These are phyloP conservation scores for Nemania sp. DNA, from an alignment of 2,329 filamentous ascomycete genomes.

Conservation along the genomic window DNA sequence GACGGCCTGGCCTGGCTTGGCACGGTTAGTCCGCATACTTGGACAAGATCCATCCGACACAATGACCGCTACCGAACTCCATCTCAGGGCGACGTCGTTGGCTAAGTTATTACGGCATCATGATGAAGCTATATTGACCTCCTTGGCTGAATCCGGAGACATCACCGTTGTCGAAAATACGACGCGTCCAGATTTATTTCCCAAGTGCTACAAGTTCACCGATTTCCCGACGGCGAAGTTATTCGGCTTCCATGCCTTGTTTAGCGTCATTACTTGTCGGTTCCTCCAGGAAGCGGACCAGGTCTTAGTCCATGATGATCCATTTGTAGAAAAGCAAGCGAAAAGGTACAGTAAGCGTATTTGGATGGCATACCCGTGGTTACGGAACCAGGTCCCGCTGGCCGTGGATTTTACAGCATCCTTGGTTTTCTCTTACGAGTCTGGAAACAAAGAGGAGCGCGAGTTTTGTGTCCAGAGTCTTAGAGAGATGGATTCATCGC, in stretches of 20 bases:
- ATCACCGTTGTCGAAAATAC: slow-evolving; percentile 42
- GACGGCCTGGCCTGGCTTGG: slow-evolving; percentile 47
- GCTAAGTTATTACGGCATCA: slow-evolving; percentile 42
- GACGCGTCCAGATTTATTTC: slow-evolving; percentile 38
- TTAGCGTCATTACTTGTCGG: slow-evolving; percentile 43
- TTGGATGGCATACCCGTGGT: slow-evolving; percentile 47
- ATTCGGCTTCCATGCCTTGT: slow-evolving; percentile 45
- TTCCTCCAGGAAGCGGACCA: slow-evolving; percentile 44
- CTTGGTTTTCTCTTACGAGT: slow-evolving; percentile 47
- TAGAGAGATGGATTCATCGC: slow-evolving; percentile 45
- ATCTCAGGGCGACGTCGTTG: slow-evolving; percentile 38
- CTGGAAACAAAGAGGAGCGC: slow-evolving; percentile 44
- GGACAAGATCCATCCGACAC: slow-evolving; percentile 41
- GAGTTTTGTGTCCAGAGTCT: slow-evolving; percentile 42
- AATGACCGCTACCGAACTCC: slow-evolving; percentile 43
- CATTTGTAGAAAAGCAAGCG: slow-evolving; percentile 39
- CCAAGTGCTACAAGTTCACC: slow-evolving; percentile 45
- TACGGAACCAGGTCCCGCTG: slow-evolving; percentile 43
- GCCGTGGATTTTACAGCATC: slow-evolving; percentile 46
- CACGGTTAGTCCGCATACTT: slow-evolving; percentile 41
- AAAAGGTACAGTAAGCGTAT: slow-evolving; percentile 43
- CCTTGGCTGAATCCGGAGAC: slow-evolving; percentile 40
- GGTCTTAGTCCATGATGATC: slow-evolving; percentile 38
- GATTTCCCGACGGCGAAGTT: slow-evolving; percentile 46
- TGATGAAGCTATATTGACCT: slow-evolving; percentile 39